Conservation (phyloP, 371 early-diverging fungal species). For the Umbelopsis sp. region DNA sequence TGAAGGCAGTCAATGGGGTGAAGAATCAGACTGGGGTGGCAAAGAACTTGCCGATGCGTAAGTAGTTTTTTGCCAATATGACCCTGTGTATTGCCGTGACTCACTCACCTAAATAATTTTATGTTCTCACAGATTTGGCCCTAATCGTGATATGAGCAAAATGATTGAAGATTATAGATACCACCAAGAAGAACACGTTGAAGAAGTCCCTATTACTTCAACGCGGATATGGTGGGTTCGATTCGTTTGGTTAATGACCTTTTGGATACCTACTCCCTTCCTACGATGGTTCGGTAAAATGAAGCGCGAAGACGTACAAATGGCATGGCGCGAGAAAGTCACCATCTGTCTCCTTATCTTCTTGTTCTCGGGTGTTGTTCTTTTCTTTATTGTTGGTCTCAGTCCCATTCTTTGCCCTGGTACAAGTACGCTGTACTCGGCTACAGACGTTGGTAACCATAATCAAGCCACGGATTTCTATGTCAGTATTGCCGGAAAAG, state of each 20-base stretch:
- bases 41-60: conserved; percentile 55
- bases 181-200: conserved; percentile 58
- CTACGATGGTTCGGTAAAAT: conserved; percentile 73
- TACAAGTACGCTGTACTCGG: conserved; percentile 66
- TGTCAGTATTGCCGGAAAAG: conserved; percentile 71
- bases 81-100: not conserved
- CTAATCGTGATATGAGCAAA: conserved; percentile 59
- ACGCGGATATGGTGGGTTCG: conserved; percentile 84
- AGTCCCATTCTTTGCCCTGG: conserved; percentile 88
- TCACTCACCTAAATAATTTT: not conserved
- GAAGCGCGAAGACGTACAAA: conserved; percentile 82
- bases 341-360: conserved; percentile 90
- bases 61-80: conserved; percentile 18
- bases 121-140: conserved; percentile 43
- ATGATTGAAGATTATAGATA: conserved; percentile 54
- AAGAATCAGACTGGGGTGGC: conserved; percentile 59
- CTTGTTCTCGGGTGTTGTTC: conserved; percentile 73
- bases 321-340: conserved; percentile 98
- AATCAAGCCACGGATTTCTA: conserved; percentile 52
- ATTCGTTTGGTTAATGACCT: conserved; percentile 86
- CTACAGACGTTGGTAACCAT: conserved; percentile 51
- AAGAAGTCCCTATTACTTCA: conserved; percentile 57
- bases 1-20: conserved; percentile 58
- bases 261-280: conserved; percentile 83
- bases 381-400: conserved; percentile 92